Base-by-base conservation (phyloP, 2,329 filamentous ascomycete genomes). In the Capronia epimyces region DNA sequence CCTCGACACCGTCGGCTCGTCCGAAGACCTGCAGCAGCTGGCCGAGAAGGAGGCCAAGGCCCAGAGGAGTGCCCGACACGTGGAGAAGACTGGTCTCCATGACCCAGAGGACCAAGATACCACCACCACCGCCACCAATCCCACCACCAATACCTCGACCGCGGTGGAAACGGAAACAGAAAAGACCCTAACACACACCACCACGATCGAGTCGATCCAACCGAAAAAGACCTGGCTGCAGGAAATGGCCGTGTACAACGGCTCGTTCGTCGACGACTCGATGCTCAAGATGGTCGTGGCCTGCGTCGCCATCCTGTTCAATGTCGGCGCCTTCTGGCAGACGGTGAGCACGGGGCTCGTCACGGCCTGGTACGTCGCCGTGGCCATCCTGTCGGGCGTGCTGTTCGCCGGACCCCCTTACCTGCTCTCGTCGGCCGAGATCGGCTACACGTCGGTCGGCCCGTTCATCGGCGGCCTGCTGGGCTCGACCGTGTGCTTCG, bases 401-500 rank as follows among this genome's bases (percentile, higher is more conserved):
- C 49, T 66, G 15, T 66, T 64, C 43, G 61, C 58, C 13, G 56
- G 51, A 4, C 63, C 62, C 6, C 64, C 63, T 13, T 65, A 65
- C 52, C 59, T 60, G 40, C 62, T 66, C 51, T 60, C 50, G 43
- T 53, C 63, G 2, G 58, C 63, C 1, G 56, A 51, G 2, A 59
- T 65, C 2, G 64, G 64, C 5, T 57, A 64, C 21, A 56, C 62
- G 10, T 54, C 22, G 3, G 27, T 53, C 6, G 53, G 53, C 10
- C 46, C 46, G 6, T 56, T 56, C 31, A 29, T 56, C 13, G 53
- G 53, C 16, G 56, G 50, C 5, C 13, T 46, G 12, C 20, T 51
- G 15, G 53, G 40, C 3, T 62, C 67, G 1, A 69, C 76, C 46
- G 66, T 75, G 34, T 71, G 71, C 64, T 9, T 63, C 61, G 5